Base-by-base conservation (phyloP, 495 filamentous ascomycete genomes). In the Penicillium longicatenatum region DNA sequence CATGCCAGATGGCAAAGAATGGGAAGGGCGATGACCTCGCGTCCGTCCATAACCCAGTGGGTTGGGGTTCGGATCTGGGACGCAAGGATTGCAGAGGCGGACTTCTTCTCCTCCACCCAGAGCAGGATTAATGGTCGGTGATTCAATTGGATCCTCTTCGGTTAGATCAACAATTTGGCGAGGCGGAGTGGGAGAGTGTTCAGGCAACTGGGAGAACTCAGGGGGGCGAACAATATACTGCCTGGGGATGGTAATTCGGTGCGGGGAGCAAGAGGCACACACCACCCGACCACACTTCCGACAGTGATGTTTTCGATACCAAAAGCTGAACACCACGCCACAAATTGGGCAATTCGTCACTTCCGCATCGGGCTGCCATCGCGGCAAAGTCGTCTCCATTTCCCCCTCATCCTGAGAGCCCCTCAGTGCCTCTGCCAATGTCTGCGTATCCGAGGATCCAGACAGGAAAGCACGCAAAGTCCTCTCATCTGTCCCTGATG, bases 261-360 rank as follows among this genome's bases (percentile, higher is more conserved):
- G 93, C 5, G 95, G 94, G 4, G 95, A 98, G 73, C 94, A 98
- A 17, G 83, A 75, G 52, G 87, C 84, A 70, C 94, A 98, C 14
- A 98, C 95, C 1, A 98, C 95, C 29, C 93, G 82, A 7, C 94
- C 94, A 71, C 94, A 98, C 78, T 97, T 97, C 51, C 93, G 92
- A 74, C 93, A 97, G 68, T 97, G 93, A 70, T 97, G 93, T 66
- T 93, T 94, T 52, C 93, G 81, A 68, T 91, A 84, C 81, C 89
- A 96, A 63, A 96, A 91, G 64, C 81, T 89, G 64, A 97, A 97
- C 17, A 81, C 78, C 4, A 78, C 85, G 29, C 71, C 70, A 60
- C 93, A 97, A 41, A 97, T 96, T 1, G 91, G 91, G 71, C 93
- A 97, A 39, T 81, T 77, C 0, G 83, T 82, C 17, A 87, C 91